phyloP scores from a whole-genome alignment of 2,329 filamentous ascomycete species.

The Aspergillus felis region DNA sequence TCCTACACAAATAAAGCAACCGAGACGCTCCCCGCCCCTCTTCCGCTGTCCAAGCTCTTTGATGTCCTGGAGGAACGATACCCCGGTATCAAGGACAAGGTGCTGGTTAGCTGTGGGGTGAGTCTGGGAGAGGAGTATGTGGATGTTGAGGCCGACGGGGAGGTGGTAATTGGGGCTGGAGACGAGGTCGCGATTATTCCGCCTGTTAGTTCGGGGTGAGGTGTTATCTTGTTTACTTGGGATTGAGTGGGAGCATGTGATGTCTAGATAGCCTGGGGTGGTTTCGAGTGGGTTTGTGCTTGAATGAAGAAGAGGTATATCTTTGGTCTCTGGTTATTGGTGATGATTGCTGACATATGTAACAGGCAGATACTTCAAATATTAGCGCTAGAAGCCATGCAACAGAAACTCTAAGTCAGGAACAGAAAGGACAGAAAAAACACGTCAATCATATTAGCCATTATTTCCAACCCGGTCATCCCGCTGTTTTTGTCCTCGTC shows the following conservation, averaged over 20 bases:
- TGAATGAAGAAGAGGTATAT: not conserved
- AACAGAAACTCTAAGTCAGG: not conserved
- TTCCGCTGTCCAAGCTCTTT: constrained; percentile 37
- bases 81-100: constrained; percentile 38
- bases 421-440: not conserved
- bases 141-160: constrained; percentile 27
- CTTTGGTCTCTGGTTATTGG: not conserved
- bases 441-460: not conserved
- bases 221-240: not conserved
- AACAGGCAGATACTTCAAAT: not conserved
- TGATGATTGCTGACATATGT: not conserved
- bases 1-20: constrained; percentile 38
- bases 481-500: not conserved
- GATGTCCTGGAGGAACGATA: constrained; percentile 36
- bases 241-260: not conserved
- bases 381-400: not conserved
- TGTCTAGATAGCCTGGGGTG: not conserved
- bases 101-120: constrained; percentile 39
- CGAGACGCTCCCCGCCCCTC: constrained; percentile 39
- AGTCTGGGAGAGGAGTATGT: constrained; percentile 45
- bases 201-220: constrained; percentile 45
- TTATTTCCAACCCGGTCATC: not conserved
- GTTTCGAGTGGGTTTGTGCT: no score
- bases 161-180: constrained; percentile 31
- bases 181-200: constrained; percentile 47